Conservation (phyloP, 371 early-diverging fungal species). For the Smittium culicis region DNA sequence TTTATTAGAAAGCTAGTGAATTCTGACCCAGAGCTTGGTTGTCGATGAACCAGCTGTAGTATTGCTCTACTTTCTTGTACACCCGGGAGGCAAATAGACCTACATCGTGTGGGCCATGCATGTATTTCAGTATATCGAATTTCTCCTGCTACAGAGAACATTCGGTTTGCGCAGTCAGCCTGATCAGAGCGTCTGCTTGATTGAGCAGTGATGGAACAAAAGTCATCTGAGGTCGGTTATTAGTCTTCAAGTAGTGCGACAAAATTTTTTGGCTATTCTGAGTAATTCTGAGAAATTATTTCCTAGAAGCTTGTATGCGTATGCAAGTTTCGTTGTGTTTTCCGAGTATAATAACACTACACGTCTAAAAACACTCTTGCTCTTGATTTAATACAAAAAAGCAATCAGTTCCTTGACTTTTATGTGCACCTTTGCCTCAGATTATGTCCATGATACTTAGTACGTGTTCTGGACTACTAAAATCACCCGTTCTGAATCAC, state of each 20-base stretch:
- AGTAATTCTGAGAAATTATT: neutral
- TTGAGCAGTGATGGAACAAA: neutral
- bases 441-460: neutral
- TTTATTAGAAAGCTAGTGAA: conserved; percentile 19
- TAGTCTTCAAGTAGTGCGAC: neutral
- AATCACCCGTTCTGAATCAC: neutral
- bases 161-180: conserved; percentile 8
- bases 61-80: conserved; percentile 11
- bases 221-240: neutral
- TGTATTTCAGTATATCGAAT: neutral
- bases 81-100: conserved; percentile 26
- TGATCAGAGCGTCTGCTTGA: neutral
- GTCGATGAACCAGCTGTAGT: conserved; percentile 19
- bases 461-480: neutral
- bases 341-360: neutral
- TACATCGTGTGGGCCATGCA: conserved; percentile 9
- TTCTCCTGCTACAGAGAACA: neutral
- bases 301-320: neutral
- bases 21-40: conserved; percentile 19
- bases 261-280: neutral
- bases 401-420: neutral
- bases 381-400: neutral
- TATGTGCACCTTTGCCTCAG: neutral
- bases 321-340: neutral
- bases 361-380: neutral